These are phyloP conservation scores for Phytophthora kernoviae DNA, from an alignment of 352 stramenopile species.

Conservation along the genomic window DNA sequence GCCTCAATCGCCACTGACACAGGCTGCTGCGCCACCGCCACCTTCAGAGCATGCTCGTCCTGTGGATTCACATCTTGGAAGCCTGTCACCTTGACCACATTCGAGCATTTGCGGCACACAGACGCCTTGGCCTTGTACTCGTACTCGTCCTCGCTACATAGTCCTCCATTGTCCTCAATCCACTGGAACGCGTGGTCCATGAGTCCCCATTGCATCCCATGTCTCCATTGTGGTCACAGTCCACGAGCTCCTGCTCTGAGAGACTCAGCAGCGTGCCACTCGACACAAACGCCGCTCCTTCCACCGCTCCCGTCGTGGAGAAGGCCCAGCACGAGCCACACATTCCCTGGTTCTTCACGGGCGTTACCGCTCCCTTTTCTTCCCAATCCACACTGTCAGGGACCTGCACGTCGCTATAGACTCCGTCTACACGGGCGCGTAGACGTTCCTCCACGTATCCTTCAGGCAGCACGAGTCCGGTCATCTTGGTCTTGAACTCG, in stretches of 20 bases:
- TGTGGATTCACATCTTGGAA: constrained; percentile 78
- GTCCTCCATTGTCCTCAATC: constrained; percentile 89
- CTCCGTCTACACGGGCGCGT: constrained; percentile 33
- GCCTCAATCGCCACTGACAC: constrained; percentile 91
- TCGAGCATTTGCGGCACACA: constrained; percentile 82
- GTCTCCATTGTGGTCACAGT: constrained; percentile 96
- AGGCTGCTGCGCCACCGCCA: constrained; percentile 79
- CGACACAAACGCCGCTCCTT: constrained; percentile 96
- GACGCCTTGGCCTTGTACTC: constrained; percentile 89
- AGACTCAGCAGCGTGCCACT: constrained; percentile 91
- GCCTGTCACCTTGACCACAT: constrained; percentile 83
- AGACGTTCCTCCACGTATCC: constrained; percentile 71
- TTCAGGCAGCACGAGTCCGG: constrained; percentile 52
- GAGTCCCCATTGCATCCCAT: constrained; percentile 97
- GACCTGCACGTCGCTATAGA: constrained; percentile 46
- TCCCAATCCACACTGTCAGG: constrained; percentile 95
- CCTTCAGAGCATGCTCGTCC: constrained; percentile 85
- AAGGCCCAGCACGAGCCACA: constrained; percentile 98
- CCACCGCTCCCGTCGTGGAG: constrained; percentile 96
- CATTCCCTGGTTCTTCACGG: constrained; percentile 94
- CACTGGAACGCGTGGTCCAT: constrained; percentile 98
- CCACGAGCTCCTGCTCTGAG: constrained; percentile 98
- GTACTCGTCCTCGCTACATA: constrained; percentile 97
- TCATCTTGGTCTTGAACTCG: constrained; percentile 91
- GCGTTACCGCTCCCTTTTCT: constrained; percentile 91